Evolutionary conservation across 1,139 yeast genomes (phyloP), one percentile per base, ranked within the genome.

Genomic region (Yamadazyma blattariae): DNA sequence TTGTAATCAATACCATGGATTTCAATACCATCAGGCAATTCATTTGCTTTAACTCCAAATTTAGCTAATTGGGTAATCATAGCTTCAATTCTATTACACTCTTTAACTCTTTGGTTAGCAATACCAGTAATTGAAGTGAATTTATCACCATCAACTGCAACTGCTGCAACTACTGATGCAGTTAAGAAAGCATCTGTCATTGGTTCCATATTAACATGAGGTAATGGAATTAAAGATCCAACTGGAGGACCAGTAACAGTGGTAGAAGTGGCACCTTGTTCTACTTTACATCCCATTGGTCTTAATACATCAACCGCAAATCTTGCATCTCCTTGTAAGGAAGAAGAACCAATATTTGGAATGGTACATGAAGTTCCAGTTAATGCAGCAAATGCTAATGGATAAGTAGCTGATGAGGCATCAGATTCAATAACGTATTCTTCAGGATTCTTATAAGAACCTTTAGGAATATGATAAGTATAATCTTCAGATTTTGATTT

Each of bases 181-280:
- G 98, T 92, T 55, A 92, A 72, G 58, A 92, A 92, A 0, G 98
- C 98, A 63, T 92, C 99, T 0, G 99, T 92, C 98, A 92, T 92
- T 37, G 98, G 98, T 61, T 92, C 98, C 98, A 92, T 94, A 57
- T 94, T 97, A 39, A 92, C 83, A 44, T 71, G 77, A 11, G 79
- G 67, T 44, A 92, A 67, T 10, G 96, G 88, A 50, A 71, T 75
- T 47, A 92, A 71, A 3, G 62, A 48, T 11, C 95, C 94, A 27
- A 64, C 61, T 21, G 83, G 71, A 8, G 97, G 96, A 28, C 97
- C 98, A 30, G 83, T 79, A 4, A 94, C 97, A 1, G 97, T 88
- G 1, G 98, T 92, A 2, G 95, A 80, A 2, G 83, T 77, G 1
- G 76, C 80, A 2, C 94, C 79, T 66, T 94, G 98, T 31, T 63